Base-by-base conservation (phyloP, 257 asterid species). In the Hygrophila difformis region DNA sequence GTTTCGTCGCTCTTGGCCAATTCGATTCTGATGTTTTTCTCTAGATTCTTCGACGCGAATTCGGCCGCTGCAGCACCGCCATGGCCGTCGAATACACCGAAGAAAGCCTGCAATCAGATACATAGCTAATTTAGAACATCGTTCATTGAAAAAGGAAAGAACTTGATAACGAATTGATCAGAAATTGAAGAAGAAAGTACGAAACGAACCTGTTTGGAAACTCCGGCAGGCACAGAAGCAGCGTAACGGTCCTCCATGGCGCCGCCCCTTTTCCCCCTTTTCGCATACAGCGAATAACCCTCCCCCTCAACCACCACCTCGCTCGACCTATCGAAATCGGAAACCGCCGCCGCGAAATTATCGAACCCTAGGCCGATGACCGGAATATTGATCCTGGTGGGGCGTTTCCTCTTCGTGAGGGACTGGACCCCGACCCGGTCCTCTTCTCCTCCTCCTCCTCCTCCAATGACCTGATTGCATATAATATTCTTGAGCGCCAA, bases 11-110 rank as follows among this genome's bases (percentile, higher is more conserved):
- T 62, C 21, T 61, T 57, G 0, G 51, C 53, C 44, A 77, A 67
- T 65, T 70, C 66, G 13, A 57, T 68, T 59, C 51, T 59, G 16
- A 85, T 61, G 51, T 78, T 76, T 47, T 64, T 60, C 21, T 54
- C 76, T 53, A 85, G 47, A 46, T 77, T 64, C 47, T 49, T 66
- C 2, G 89, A 81, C 9, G 84, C 86, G 41, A 68, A 85, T 45
- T 81, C 93, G 20, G 91, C 84, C 12, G 81, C 91, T 42, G 60
- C 69, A 49, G 68, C 60, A 49, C 93, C 96, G 12, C 94, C 94
- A 44, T 85, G 94, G 24, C 94, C 94, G 64, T 81, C 96, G 56
- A 76, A 85, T 47, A 85, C 77, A 44, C 92, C 80, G 39, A 85
- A 85, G 19, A 78, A 72, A 2, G 94, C 96, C 96, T 85, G 70